phyloP scores from a whole-genome alignment of 371 early-diverging fungal genomes.

The Coemansia sp. region DNA sequence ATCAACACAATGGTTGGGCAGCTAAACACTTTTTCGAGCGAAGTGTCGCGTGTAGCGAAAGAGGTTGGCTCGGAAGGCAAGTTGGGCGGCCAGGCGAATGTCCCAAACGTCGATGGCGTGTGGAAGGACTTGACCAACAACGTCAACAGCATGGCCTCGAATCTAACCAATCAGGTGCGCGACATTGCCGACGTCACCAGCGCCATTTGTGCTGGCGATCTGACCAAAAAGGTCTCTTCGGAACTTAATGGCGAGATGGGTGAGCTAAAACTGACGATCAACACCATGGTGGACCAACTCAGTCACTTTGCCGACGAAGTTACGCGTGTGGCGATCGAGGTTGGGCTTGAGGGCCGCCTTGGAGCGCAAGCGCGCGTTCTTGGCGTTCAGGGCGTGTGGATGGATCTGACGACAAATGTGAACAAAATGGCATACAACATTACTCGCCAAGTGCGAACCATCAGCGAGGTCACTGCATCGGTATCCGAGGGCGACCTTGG shows the following conservation, averaged over 20 bases:
- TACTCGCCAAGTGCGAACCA: constrained; percentile 46
- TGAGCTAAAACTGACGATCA: constrained; percentile 68
- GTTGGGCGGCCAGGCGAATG: constrained; percentile 60
- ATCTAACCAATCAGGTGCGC: constrained; percentile 46
- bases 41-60: constrained; percentile 58
- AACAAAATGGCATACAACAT: constrained; percentile 54
- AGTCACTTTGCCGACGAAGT: constrained; percentile 60
- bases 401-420: constrained; percentile 50
- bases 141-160: constrained; percentile 45
- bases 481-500: constrained; percentile 61
- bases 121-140: constrained; percentile 66
- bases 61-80: constrained; percentile 66
- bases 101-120: constrained; percentile 37
- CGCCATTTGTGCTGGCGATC: constrained; percentile 58
- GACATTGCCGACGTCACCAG: constrained; percentile 46
- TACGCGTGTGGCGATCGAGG: constrained; percentile 61
- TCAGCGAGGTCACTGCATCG: constrained; percentile 50
- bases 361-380: constrained; percentile 48
- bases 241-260: constrained; percentile 67
- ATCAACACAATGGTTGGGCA: constrained; percentile 66
- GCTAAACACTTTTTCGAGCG: constrained; percentile 55
- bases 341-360: constrained; percentile 55
- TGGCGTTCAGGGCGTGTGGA: constrained; percentile 54
- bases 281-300: constrained; percentile 59
- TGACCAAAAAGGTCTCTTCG: constrained; percentile 55